Base-by-base conservation (phyloP, 768 basidiomycete species). In the Tricholoma hemisulphureum region DNA sequence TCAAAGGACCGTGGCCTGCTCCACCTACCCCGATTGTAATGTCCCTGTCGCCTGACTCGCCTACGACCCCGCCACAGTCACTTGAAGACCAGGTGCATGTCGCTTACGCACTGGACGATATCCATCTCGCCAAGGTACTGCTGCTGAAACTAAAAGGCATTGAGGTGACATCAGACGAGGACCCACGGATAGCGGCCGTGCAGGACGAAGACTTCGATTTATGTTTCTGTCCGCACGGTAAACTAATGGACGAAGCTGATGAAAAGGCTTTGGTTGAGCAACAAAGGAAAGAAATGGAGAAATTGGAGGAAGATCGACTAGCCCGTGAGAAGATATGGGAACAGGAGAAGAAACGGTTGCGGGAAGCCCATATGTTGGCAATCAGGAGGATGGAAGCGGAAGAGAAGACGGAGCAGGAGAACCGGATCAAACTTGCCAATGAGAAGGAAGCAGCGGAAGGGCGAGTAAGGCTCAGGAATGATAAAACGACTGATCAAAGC, bases 21-120 rank as follows among this genome's bases (percentile, higher is more conserved):
- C 66, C 57, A 52, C 65, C 66, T 49, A 67, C 66, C 3, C 67
- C 72, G 11, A 61, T 63, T 29, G 71, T 61, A 56, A 71, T 70
- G 4, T 69, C 71, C 48, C 62, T 70, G 57, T 71, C 74, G 32
- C 70, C 71, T 65, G 80, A 80, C 65, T 79, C 79, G 0, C 80
- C 77, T 0, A 77, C 75, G 0, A 73, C 69, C 8, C 73, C 74
- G 20, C 74, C 67, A 62, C 78, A 48, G 69, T 80, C 83, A 0
- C 79, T 88, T 59, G 78, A 82, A 51, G 87, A 87, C 75, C 83
- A 83, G 68, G 77, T 88, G 34, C 85, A 87, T 64, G 74, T 80
- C 63, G 87, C 87, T 6, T 88, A 88, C 64, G 84, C 86, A 0
- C 74, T 78, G 60, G 86, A 88, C 67, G 75, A 89, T 73, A 82